Evolutionary conservation across 345 rosid genomes (phyloP).

Genomic region (Euclidium syriacum): DNA sequence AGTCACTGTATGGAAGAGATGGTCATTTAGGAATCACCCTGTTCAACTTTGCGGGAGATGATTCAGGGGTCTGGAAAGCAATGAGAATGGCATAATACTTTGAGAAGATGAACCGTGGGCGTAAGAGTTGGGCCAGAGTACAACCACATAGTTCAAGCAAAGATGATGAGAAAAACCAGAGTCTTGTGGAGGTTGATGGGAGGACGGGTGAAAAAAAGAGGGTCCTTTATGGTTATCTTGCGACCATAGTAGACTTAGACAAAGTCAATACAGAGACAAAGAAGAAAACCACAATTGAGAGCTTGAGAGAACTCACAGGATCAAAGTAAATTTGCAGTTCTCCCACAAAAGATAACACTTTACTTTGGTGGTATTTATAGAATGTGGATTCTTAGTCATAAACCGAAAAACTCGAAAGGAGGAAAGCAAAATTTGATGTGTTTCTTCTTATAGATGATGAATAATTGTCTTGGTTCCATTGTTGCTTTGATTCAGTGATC

Average conservation of each 20-base stretch:
- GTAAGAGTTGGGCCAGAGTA: conserved; percentile 63
- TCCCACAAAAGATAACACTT: conserved; percentile 31
- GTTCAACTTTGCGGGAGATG: conserved; percentile 63
- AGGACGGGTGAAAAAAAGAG: conserved; percentile 70
- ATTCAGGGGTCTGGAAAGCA: conserved; percentile 73
- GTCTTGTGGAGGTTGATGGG: conserved; percentile 62
- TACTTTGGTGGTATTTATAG: neutral
- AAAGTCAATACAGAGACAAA: conserved; percentile 76
- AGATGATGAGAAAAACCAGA: conserved; percentile 72
- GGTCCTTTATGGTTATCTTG: conserved; percentile 81
- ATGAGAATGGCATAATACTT: conserved; percentile 66
- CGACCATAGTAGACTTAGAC: conserved; percentile 62
- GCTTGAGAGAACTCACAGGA: conserved; percentile 51
- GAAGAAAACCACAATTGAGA: conserved; percentile 70
- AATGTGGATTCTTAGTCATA: conserved; percentile 12
- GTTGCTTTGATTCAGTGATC: conserved; percentile 9
- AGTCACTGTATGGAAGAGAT: conserved; percentile 83
- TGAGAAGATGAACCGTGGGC: conserved; percentile 75
- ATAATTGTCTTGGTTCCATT: neutral
- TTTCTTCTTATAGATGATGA: neutral
- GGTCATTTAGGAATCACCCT: conserved; percentile 87
- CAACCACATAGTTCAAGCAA: conserved; percentile 53
- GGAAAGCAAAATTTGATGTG: conserved; percentile 2
- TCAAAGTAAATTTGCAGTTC: conserved; percentile 38
- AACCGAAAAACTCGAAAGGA: neutral